Conservation (phyloP, 345 rosid species). For the Eucalyptus grandis region DNA sequence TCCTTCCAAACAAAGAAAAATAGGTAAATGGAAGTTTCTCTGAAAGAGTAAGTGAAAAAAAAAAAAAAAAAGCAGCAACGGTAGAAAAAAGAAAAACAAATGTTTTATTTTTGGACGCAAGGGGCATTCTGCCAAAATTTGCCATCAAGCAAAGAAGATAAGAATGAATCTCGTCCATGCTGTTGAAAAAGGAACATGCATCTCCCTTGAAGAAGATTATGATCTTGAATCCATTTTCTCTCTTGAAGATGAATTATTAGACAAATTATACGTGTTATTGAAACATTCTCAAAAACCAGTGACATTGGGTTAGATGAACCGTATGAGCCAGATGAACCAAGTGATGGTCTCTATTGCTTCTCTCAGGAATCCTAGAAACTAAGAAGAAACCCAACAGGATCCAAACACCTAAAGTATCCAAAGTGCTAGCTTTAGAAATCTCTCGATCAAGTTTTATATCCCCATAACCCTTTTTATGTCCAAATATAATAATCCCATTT, state of each 20-base stretch:
- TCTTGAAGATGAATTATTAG: background rate
- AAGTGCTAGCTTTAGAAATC: background rate
- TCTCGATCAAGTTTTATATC: background rate
- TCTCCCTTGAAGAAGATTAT: background rate
- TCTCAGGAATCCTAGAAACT: background rate
- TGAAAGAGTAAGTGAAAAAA: background rate
- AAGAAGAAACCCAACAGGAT: background rate
- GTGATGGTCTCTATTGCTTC: background rate
- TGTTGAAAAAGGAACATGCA: background rate
- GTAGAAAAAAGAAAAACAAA: background rate
- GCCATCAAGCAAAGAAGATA: background rate
- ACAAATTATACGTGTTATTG: background rate
- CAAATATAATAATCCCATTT: background rate
- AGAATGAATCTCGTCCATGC: background rate
- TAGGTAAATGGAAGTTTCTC: background rate
- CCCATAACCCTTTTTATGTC: background rate
- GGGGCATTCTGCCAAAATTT: background rate
- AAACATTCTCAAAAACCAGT: background rate
- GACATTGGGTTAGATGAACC: background rate
- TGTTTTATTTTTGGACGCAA: background rate
- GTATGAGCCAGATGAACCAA: background rate
- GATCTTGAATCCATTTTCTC: background rate
- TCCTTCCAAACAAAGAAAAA: background rate
- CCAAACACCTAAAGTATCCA: background rate
- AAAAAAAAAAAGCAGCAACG: background rate